These are phyloP conservation scores for Globisporangium uncinulatum DNA, from an alignment of 352 stramenopile species.

Conservation along the genomic window DNA sequence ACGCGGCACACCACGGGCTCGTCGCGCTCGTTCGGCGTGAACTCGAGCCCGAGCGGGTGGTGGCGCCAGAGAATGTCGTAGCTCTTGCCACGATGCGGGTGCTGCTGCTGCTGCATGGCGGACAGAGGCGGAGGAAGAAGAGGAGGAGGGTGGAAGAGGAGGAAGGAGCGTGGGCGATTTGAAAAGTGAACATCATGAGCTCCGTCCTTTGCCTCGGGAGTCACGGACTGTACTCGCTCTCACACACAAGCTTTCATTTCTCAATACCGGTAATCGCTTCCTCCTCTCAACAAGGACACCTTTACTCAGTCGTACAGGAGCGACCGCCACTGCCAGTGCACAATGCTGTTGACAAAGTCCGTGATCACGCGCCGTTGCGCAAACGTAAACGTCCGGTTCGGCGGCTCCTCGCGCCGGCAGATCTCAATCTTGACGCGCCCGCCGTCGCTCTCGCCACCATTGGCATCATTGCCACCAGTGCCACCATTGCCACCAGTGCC, in stretches of 20 bases:
- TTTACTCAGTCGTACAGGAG: conserved; percentile 77
- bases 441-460: conserved; percentile 1
- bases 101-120: conserved; percentile 9
- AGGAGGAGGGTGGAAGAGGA: background rate
- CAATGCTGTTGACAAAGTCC: conserved; percentile 84
- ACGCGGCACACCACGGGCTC: conserved; percentile 70
- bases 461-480: background rate
- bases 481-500: conserved; percentile 8
- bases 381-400: conserved; percentile 73
- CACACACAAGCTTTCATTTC: too few relatives aligned
- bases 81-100: background rate
- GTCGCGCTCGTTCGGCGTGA: conserved; percentile 67
- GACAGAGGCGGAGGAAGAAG: background rate
- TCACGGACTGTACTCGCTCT: too few relatives aligned
- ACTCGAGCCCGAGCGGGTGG: conserved; percentile 52
- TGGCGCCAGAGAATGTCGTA: conserved; percentile 65
- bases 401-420: conserved; percentile 76
- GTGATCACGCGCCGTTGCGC: conserved; percentile 77
- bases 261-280: too few relatives aligned
- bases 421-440: conserved; percentile 56
- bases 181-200: too few relatives aligned
- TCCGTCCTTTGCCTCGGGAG: too few relatives aligned
- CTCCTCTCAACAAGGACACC: background rate
- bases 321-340: conserved; percentile 86
- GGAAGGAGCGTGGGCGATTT: too few relatives aligned